A percentile compares a stretch with the other conserved stretches of the same genome.
These are phyloP conservation scores for Gnomoniopsis smithogilvyi DNA, from an alignment of 2,329 filamentous ascomycete genomes.

Conservation along the genomic window DNA sequence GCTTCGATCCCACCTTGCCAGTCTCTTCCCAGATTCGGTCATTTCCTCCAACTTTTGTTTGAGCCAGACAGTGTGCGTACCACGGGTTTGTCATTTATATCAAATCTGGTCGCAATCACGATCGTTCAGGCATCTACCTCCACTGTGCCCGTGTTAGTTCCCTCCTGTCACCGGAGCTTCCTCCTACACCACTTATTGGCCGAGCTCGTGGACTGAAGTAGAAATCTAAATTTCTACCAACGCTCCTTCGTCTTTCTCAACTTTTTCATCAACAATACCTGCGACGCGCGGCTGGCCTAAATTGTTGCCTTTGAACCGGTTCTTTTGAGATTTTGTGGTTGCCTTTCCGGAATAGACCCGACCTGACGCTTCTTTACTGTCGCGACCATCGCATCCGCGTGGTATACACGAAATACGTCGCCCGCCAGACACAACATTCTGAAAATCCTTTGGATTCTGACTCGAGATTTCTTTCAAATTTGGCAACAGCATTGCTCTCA, in stretches of 20 bases:
- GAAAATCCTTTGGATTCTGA: background rate
- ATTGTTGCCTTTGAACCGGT: background rate
- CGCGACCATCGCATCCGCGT: background rate
- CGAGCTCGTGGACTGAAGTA: background rate
- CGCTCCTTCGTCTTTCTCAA: background rate
- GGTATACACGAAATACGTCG: background rate
- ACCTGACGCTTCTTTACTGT: background rate
- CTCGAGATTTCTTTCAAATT: slow-evolving; percentile 7
- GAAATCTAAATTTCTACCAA: background rate
- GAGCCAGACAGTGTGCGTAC: slow-evolving; percentile 20
- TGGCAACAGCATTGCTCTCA: slow-evolving; percentile 21
- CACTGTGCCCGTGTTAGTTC: background rate
- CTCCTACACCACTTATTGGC: background rate
- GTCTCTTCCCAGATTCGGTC: slow-evolving; percentile 20
- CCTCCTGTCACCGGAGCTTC: background rate
- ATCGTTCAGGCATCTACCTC: background rate
- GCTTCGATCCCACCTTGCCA: slow-evolving; percentile 24
- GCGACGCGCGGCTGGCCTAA: slow-evolving; percentile 2
- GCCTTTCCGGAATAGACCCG: background rate
- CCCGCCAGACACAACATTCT: slow-evolving; percentile 2
- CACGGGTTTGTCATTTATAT: slow-evolving; percentile 7
- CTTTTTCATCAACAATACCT: background rate
- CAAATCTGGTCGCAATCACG: slow-evolving; percentile 9
- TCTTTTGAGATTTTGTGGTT: background rate
- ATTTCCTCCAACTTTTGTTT: slow-evolving; percentile 20